These are phyloP conservation scores for Craspedostauros australis DNA, from an alignment of 108 stramenopile genomes.

Conservation along the genomic window DNA sequence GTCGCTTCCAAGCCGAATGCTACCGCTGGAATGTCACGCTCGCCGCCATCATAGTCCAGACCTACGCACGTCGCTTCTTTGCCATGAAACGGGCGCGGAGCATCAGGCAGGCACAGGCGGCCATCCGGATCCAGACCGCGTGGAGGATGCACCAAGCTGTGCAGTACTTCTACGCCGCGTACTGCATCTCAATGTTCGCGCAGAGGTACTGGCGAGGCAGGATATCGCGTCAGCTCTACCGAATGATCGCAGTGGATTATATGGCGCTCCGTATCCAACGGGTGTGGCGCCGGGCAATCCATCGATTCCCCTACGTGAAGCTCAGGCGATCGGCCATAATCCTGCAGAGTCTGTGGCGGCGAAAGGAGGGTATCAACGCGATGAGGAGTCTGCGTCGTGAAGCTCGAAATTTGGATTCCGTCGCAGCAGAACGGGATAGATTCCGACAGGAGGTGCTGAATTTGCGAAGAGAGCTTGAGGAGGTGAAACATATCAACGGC, in stretches of 20 bases:
- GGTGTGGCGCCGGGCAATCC: slow-evolving; percentile 20
- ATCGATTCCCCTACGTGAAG: background rate
- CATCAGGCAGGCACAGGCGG: slow-evolving; percentile 23
- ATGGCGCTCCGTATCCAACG: slow-evolving; percentile 35
- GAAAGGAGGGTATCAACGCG: slow-evolving; percentile 15
- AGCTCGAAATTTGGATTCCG: slow-evolving; percentile 40
- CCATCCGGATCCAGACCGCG: slow-evolving; percentile 44
- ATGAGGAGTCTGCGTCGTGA: slow-evolving; percentile 34
- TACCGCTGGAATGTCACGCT: slow-evolving; percentile 11
- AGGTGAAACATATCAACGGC: slow-evolving; percentile 5
- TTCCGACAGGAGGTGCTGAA: slow-evolving; percentile 43
- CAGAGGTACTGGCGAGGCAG: slow-evolving; percentile 45
- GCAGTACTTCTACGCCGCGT: slow-evolving; percentile 21
- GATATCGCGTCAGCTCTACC: slow-evolving; percentile 27
- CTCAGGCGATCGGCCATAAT: slow-evolving; percentile 17
- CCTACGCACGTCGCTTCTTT: slow-evolving; percentile 28
- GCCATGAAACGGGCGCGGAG: slow-evolving; percentile 10
- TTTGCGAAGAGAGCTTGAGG: slow-evolving; percentile 43
- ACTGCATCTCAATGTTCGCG: slow-evolving; percentile 42
- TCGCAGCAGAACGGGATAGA: slow-evolving; percentile 49
- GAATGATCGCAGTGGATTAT: slow-evolving; percentile 26
- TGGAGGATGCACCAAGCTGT: slow-evolving; percentile 34
- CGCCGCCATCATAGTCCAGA: slow-evolving; percentile 20
- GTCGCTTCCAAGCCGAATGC: slow-evolving; percentile 35
- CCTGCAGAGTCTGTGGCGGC: slow-evolving; percentile 43